These are phyloP conservation scores for Monosporascus sp. DNA, from an alignment of 2,329 filamentous ascomycete genomes.

Conservation along the genomic window DNA sequence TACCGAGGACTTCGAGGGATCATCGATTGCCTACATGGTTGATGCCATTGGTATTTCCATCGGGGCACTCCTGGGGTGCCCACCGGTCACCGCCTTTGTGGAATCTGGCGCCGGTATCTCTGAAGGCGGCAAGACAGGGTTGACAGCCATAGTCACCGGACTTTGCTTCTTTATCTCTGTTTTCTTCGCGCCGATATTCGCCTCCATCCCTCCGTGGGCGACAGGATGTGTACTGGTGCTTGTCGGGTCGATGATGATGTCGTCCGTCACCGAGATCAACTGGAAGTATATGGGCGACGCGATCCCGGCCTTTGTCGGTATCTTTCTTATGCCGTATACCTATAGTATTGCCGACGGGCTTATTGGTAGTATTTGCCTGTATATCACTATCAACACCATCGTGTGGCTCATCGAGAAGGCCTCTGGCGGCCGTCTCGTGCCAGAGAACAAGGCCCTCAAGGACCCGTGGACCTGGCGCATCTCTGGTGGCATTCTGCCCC, in stretches of 20 bases:
- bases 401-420: slow-evolving; percentile 65
- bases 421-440: slow-evolving; percentile 66
- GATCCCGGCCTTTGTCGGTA: slow-evolving; percentile 77
- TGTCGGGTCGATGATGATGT: slow-evolving; percentile 83
- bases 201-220: slow-evolving; percentile 83
- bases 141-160: slow-evolving; percentile 76
- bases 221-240: slow-evolving; percentile 85
- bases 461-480: slow-evolving; percentile 78
- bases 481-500: slow-evolving; percentile 68
- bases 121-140: slow-evolving; percentile 77
- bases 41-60: slow-evolving; percentile 77
- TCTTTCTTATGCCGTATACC: slow-evolving; percentile 83
- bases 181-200: slow-evolving; percentile 88
- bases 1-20: slow-evolving; percentile 85
- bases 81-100: slow-evolving; percentile 82
- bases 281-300: slow-evolving; percentile 83
- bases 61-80: slow-evolving; percentile 69
- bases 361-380: slow-evolving; percentile 73
- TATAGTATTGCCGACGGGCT: slow-evolving; percentile 86
- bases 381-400: slow-evolving; percentile 68
- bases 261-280: slow-evolving; percentile 76
- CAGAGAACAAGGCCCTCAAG: slow-evolving; percentile 69
- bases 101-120: slow-evolving; percentile 88
- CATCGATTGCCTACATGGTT: slow-evolving; percentile 76
- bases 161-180: slow-evolving; percentile 82